phyloP scores from a whole-genome alignment of 768 basidiomycete species.

The Mycena haematopus region DNA sequence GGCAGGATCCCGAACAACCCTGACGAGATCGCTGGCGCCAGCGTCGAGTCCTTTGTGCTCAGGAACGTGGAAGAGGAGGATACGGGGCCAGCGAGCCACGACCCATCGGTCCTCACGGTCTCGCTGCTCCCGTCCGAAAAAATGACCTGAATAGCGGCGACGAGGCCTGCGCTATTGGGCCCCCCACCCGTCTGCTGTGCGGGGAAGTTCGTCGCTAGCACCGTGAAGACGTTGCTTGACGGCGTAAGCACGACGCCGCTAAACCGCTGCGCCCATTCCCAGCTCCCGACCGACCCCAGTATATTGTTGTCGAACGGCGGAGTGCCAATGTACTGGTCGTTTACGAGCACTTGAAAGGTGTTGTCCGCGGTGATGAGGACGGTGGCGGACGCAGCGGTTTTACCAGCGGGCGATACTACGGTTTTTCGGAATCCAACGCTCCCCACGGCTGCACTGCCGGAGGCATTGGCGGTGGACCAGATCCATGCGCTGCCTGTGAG shows the following conservation, averaged over 20 bases:
- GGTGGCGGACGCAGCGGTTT: constrained; percentile 13
- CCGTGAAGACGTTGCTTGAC: constrained; percentile 19
- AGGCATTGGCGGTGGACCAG: constrained; percentile 17
- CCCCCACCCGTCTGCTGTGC: background rate
- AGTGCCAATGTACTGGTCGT: constrained; percentile 21
- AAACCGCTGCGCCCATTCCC: constrained; percentile 23
- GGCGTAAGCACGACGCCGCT: constrained; percentile 2
- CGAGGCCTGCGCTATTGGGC: background rate
- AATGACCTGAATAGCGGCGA: background rate
- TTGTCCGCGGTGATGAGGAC: constrained; percentile 21
- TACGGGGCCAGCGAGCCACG: background rate
- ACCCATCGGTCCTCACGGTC: background rate
- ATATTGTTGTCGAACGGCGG: constrained; percentile 16
- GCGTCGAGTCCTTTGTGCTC: background rate
- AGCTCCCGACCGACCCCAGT: background rate
- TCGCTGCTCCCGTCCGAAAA: background rate
- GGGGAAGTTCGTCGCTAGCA: constrained; percentile 13
- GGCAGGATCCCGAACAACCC: background rate
- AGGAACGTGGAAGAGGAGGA: background rate
- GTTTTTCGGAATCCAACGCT: constrained; percentile 26
- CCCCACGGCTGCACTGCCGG: constrained; percentile 10
- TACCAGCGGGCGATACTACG: background rate
- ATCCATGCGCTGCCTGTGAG: constrained; percentile 23
- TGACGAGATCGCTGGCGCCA: background rate
- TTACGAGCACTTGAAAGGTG: constrained; percentile 15